Evolutionary conservation across 495 filamentous ascomycete genomes (phyloP).

Genomic region (Tuber borchii): DNA sequence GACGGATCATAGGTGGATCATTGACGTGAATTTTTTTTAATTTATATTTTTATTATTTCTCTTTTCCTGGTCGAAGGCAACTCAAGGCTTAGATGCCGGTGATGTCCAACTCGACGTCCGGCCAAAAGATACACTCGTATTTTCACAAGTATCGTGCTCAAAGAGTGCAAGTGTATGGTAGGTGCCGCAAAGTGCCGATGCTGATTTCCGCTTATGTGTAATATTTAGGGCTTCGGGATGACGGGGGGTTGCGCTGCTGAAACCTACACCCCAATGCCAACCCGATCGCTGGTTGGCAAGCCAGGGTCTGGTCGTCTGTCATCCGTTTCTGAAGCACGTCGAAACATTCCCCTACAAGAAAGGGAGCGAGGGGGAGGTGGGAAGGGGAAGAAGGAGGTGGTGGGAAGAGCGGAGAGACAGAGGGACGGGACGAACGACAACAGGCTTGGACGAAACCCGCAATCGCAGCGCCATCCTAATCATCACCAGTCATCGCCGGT

Average conservation of each 20-base stretch:
- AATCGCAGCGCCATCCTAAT: neutral
- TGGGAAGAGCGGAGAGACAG: neutral
- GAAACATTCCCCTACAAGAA: neutral
- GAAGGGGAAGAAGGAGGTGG: neutral
- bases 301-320: neutral
- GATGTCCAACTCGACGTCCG: neutral
- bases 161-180: neutral
- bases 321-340: slow-evolving; percentile 3
- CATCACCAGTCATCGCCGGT: neutral
- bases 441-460: neutral
- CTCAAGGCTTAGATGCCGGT: neutral
- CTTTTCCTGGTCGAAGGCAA: neutral
- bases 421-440: neutral
- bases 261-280: slow-evolving; percentile 29
- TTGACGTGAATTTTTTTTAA: neutral
- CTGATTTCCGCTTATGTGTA: slow-evolving; percentile 31
- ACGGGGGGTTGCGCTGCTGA: neutral
- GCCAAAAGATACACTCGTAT: neutral
- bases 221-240: slow-evolving; percentile 26
- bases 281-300: slow-evolving; percentile 4
- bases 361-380: neutral
- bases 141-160: neutral
- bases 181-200: slow-evolving; percentile 30
- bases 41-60: neutral
- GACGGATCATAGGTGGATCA: neutral